phyloP scores from a whole-genome alignment of 2,329 filamentous ascomycete genomes.

The Aspergillus versicolor region DNA sequence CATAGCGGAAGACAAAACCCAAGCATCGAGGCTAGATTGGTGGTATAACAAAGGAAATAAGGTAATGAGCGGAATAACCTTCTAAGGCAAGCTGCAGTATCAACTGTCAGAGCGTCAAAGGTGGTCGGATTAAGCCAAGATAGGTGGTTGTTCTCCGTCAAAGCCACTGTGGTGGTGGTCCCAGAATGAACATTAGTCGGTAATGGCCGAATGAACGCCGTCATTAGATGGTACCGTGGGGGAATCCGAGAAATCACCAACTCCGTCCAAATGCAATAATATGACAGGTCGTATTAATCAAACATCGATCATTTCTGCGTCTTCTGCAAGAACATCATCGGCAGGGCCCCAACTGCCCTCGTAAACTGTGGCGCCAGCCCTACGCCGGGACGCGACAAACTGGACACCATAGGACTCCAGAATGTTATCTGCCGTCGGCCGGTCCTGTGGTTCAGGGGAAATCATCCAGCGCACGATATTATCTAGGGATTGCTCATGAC shows the following conservation, averaged over 20 bases:
- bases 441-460: slow-evolving; percentile 66
- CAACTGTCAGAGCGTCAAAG: not conserved
- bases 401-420: slow-evolving; percentile 70
- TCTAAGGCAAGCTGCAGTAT: not conserved
- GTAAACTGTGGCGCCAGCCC: slow-evolving; percentile 88
- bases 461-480: slow-evolving; percentile 87
- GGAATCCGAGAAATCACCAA: slow-evolving; percentile 25
- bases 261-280: slow-evolving; percentile 36
- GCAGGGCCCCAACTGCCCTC: slow-evolving; percentile 93
- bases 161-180: slow-evolving; percentile 9
- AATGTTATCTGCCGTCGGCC: slow-evolving; percentile 73
- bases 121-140: slow-evolving; percentile 13
- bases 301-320: slow-evolving; percentile 65
- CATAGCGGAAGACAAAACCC: slow-evolving; percentile 8
- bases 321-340: slow-evolving; percentile 59
- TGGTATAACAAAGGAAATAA: slow-evolving; percentile 14
- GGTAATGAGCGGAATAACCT: slow-evolving; percentile 17
- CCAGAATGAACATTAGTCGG: slow-evolving; percentile 13
- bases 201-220: slow-evolving; percentile 21
- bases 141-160: not conserved
- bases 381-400: slow-evolving; percentile 76
- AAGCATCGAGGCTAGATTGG: slow-evolving; percentile 17
- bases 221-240: slow-evolving; percentile 23
- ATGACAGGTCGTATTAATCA: slow-evolving; percentile 33
- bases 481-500: slow-evolving; percentile 74